Conservation (phyloP, 768 basidiomycete genomes). For the Dacryopinax primogenitus region DNA sequence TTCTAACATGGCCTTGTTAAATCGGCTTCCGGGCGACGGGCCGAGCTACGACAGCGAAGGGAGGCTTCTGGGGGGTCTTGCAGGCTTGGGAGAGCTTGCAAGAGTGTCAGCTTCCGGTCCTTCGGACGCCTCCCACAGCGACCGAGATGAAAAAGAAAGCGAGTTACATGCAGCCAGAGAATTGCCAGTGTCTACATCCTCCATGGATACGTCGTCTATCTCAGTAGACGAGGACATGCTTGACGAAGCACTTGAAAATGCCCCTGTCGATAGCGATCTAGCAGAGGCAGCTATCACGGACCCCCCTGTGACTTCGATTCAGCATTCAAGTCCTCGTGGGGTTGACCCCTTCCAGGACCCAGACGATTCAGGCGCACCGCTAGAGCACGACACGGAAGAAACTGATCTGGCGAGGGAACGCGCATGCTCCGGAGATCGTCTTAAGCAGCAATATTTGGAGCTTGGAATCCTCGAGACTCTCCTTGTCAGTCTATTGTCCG, state of each 20-base stretch:
- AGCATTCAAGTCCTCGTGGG: too few relatives aligned
- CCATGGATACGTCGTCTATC: slow-evolving; percentile 25
- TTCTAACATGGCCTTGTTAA: slow-evolving; percentile 94
- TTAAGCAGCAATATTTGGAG: slow-evolving; percentile 69
- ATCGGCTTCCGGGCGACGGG: slow-evolving; percentile 56
- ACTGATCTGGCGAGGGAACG: slow-evolving; percentile 9
- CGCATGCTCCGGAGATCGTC: slow-evolving; percentile 46
- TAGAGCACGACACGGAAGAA: background rate
- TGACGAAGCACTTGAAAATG: slow-evolving; percentile 20
- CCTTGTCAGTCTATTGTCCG: slow-evolving; percentile 42
- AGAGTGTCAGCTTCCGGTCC: slow-evolving; percentile 37
- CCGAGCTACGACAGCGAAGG: slow-evolving; percentile 72
- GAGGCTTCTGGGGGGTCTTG: slow-evolving; percentile 72
- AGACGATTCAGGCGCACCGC: background rate
- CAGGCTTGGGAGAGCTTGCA: slow-evolving; percentile 73
- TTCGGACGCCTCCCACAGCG: background rate
- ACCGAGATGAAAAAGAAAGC: slow-evolving; percentile 6
- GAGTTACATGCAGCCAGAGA: slow-evolving; percentile 18
- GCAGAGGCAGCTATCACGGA: slow-evolving; percentile 16
- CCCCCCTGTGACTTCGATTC: too few relatives aligned
- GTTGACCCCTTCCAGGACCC: slow-evolving; percentile 19
- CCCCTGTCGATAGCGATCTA: slow-evolving; percentile 16
- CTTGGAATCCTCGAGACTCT: slow-evolving; percentile 59
- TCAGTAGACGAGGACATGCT: slow-evolving; percentile 19
- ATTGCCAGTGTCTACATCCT: slow-evolving; percentile 28